Evolutionary conservation across 1,284 basidiomycete genomes (phyloP).

Genomic region (Trichosporon ovoides): DNA sequence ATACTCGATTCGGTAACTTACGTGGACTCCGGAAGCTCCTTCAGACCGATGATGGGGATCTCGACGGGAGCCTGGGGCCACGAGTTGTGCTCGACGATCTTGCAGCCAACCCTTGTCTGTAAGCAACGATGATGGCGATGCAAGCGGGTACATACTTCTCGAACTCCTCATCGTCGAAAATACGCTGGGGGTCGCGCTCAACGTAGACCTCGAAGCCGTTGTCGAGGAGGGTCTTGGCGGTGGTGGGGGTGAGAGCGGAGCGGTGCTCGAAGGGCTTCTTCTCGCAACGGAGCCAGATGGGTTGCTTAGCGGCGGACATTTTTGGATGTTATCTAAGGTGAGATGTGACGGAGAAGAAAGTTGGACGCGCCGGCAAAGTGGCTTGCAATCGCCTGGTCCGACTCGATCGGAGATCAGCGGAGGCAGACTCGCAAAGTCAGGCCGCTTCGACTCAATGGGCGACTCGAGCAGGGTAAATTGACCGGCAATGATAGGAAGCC

Average conservation of each 20-base stretch:
- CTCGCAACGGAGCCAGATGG: conserved; percentile 87
- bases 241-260: conserved; percentile 88
- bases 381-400: not conserved
- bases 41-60: conserved; percentile 88
- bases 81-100: conserved; percentile 78
- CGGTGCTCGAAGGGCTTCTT: conserved; percentile 91
- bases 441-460: conserved; percentile 1
- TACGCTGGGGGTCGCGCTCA: conserved; percentile 89
- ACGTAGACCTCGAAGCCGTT: conserved; percentile 88
- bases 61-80: conserved; percentile 72
- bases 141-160: conserved; percentile 63
- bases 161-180: conserved; percentile 92
- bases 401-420: conserved; percentile 5
- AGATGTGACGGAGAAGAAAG: not conserved
- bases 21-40: conserved; percentile 81
- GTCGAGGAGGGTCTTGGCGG: conserved; percentile 82
- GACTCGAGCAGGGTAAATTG: not conserved
- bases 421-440: conserved; percentile 3
- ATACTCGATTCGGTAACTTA: conserved; percentile 22
- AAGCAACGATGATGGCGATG: not conserved
- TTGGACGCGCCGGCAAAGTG: not conserved
- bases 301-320: conserved; percentile 41
- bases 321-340: conserved; percentile 25
- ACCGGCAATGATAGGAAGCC: no score
- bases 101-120: conserved; percentile 72